phyloP scores from a whole-genome alignment of 2,329 filamentous ascomycete species.

The Penicillium italicum region DNA sequence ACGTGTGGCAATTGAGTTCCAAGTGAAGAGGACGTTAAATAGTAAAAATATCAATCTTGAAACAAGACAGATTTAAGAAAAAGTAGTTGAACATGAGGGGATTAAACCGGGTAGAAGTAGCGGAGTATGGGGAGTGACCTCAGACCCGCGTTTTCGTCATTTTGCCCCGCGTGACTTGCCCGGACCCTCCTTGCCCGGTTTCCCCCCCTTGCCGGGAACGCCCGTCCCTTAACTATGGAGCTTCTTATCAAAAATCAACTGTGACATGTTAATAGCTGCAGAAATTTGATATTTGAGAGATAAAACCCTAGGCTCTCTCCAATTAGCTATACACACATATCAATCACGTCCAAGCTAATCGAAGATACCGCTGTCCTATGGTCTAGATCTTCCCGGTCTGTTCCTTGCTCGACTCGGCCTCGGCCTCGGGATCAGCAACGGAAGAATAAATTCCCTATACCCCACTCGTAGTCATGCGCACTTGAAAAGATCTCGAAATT shows the following conservation, averaged over 20 bases:
- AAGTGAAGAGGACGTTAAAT: neutral
- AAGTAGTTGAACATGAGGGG: slow-evolving; percentile 13
- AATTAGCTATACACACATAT: neutral
- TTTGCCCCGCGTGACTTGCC: slow-evolving; percentile 22
- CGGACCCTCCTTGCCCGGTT: slow-evolving; percentile 12
- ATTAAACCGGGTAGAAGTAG: slow-evolving; percentile 24
- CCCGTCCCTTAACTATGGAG: slow-evolving; percentile 3
- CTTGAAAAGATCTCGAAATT: slow-evolving; percentile 7
- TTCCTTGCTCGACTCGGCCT: neutral
- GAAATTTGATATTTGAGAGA: neutral
- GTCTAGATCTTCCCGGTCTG: slow-evolving; percentile 3
- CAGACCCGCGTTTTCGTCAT: slow-evolving; percentile 22
- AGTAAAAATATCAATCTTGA: neutral
- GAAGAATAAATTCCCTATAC: slow-evolving; percentile 9
- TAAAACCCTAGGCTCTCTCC: neutral
- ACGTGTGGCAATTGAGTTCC: neutral
- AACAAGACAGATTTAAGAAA: neutral
- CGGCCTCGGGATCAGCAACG: slow-evolving; percentile 11
- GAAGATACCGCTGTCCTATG: neutral
- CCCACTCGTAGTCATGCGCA: slow-evolving; percentile 10
- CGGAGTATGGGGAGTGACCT: slow-evolving; percentile 19
- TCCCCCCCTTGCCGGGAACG: slow-evolving; percentile 14
- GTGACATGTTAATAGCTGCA: neutral
- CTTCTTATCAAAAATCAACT: neutral
- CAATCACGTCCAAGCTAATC: neutral